phyloP scores from a whole-genome alignment of 306 rosid genomes.

The Clitoria ternatea region DNA sequence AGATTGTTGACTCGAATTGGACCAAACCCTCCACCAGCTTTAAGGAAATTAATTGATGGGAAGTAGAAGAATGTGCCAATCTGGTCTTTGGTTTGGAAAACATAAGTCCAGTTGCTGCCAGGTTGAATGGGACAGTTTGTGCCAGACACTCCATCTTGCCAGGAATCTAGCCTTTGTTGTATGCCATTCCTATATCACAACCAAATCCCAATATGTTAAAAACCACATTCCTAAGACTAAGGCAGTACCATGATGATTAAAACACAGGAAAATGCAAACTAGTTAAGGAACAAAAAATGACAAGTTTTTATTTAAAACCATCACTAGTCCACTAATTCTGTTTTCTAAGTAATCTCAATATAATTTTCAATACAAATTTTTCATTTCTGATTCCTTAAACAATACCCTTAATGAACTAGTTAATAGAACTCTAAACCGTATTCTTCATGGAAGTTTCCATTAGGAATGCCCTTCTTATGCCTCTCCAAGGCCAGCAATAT shows the following conservation, averaged over 20 bases:
- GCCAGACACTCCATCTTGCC: slow-evolving; percentile 97
- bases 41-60: slow-evolving; percentile 75
- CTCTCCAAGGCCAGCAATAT: background rate
- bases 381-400: no score
- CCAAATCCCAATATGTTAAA: background rate
- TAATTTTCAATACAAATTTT: no score
- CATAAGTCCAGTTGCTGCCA: slow-evolving; percentile 62
- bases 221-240: background rate
- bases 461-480: slow-evolving; percentile 7
- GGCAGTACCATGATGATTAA: background rate
- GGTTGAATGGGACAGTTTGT: slow-evolving; percentile 79
- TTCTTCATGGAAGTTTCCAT: background rate
- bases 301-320: no score
- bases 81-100: slow-evolving; percentile 72
- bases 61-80: slow-evolving; percentile 85
- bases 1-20: slow-evolving; percentile 64
- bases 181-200: slow-evolving; percentile 73
- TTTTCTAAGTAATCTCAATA: no score
- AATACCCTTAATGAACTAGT: no score
- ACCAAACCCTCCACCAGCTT: slow-evolving; percentile 81
- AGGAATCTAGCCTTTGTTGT: slow-evolving; percentile 76
- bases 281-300: no score
- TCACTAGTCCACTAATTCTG: no score
- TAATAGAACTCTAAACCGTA: no score
- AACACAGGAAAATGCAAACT: background rate